Evolutionary conservation across 768 basidiomycete species (phyloP), one percentile per base, ranked within the genome.

Genomic region (Collybia nuda): DNA sequence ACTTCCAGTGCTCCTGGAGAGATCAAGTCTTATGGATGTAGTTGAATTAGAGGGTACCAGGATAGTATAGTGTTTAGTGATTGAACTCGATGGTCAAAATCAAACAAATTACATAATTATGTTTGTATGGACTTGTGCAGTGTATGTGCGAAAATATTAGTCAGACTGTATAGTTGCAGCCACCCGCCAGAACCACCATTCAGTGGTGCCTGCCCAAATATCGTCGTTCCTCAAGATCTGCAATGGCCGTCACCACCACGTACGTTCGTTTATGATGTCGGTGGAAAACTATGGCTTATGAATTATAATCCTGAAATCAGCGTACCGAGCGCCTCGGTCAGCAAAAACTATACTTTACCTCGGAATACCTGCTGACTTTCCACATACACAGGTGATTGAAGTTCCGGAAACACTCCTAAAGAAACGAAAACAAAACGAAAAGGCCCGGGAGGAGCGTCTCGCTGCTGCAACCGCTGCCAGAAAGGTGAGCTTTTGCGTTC

Each of bases 371-470:
- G 59, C 62, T 69, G 44, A 67, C 48, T 38, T 45, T 57, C 51
- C 41, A 14, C 15, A 48, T 48, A 45, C 54, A 54, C 62, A 93
- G 90, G 84, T 86, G 67, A 86, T 97, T 70, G 90, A 95, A 84
- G 95, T 96, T 76, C 95, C 95, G 71, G 95, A 97, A 87, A 98
- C 95, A 67, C 86, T 98, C 79, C 92, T 98, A 79, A 98, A 97
- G 85, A 98, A 96, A 81, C 87, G 95, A 77, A 94, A 95, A 79
- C 90, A 93, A 77, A 95, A 86, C 66, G 93, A 96, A 80, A 95
- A 95, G 80, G 89, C 88, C 56, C 82, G 93, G 65, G 93, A 95
- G 78, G 93, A 96, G 67, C 92, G 90, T 63, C 79, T 96, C 58
- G 84, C 78, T 58, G 89, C 90, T 53, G 91, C 90, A 19, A 68